These are phyloP conservation scores for Meripilus lineatus DNA, from an alignment of 1,284 basidiomycete species.

Conservation along the genomic window DNA sequence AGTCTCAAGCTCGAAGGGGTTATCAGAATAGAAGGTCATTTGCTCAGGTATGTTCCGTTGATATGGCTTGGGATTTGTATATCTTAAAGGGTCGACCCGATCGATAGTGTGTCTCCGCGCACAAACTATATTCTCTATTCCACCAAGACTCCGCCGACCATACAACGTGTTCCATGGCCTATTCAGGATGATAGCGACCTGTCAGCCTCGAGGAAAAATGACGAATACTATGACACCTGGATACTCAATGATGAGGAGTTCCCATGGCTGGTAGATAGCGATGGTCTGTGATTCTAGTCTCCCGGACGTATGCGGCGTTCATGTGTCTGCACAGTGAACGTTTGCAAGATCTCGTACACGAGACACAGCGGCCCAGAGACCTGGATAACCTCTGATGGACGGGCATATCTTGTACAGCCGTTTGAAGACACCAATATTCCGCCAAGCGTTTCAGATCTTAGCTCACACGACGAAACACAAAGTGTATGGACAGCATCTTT, in stretches of 20 bases:
- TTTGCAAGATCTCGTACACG: conserved; percentile 54
- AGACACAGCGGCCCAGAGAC: conserved; percentile 60
- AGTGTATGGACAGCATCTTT: background rate
- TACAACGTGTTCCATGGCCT: conserved; percentile 82
- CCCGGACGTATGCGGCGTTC: too few species aligned
- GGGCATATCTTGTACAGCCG: conserved; percentile 72
- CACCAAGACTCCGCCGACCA: conserved; percentile 61
- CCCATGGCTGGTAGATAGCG: conserved; percentile 65
- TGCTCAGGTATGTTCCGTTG: conserved; percentile 52
- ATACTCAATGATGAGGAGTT: conserved; percentile 63
- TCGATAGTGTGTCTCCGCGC: conserved; percentile 64
- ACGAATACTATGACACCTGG: conserved; percentile 64
- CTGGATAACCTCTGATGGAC: conserved; percentile 79
- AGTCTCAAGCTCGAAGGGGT: conserved; percentile 78
- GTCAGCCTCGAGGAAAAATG: conserved; percentile 21
- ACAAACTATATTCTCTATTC: conserved; percentile 67
- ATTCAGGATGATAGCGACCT: conserved; percentile 28
- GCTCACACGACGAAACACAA: conserved; percentile 1
- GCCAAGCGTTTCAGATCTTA: conserved; percentile 14
- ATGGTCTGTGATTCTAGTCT: conserved; percentile 45
- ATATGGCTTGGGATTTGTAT: conserved; percentile 16
- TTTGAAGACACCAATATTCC: conserved; percentile 20
- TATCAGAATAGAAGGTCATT: conserved; percentile 69
- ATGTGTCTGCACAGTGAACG: conserved; percentile 59
- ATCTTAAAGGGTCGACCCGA: conserved; percentile 1